These are phyloP conservation scores for Acer campestre DNA, from an alignment of 345 rosid genomes.

Conservation along the genomic window DNA sequence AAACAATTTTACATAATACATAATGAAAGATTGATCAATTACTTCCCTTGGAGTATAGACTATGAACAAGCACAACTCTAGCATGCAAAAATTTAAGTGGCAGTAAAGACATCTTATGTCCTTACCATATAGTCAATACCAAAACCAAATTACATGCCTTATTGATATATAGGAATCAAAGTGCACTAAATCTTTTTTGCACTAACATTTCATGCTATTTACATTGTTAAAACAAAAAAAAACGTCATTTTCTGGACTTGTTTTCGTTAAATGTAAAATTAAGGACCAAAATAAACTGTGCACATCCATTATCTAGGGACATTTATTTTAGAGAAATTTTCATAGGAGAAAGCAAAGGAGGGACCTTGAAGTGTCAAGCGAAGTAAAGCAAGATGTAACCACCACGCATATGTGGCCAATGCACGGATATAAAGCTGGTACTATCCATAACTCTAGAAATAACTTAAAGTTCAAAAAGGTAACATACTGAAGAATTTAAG, in stretches of 20 bases:
- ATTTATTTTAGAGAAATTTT: not conserved
- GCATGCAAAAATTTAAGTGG: not conserved
- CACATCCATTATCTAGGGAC: not conserved
- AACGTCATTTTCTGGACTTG: not conserved
- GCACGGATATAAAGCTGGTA: no score
- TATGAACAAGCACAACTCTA: conserved; percentile 2
- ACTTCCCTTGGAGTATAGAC: conserved; percentile 9
- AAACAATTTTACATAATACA: not conserved
- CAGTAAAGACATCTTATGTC: not conserved
- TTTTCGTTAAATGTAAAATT: not conserved
- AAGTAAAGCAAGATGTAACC: not conserved
- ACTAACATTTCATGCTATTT: not conserved
- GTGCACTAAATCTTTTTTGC: not conserved
- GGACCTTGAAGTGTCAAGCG: not conserved
- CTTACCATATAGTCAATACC: not conserved
- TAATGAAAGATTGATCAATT: not conserved
- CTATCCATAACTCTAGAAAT: no score
- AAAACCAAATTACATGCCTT: not conserved
- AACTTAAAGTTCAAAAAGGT: no score
- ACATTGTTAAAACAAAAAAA: not conserved
- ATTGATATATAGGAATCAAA: not conserved
- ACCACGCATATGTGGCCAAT: not conserved
- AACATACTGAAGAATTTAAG: no score
- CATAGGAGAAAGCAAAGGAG: not conserved
- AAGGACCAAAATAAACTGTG: not conserved